Evolutionary conservation across 345 rosid genomes (phyloP).

Genomic region (Eucalyptus cloeziana): DNA sequence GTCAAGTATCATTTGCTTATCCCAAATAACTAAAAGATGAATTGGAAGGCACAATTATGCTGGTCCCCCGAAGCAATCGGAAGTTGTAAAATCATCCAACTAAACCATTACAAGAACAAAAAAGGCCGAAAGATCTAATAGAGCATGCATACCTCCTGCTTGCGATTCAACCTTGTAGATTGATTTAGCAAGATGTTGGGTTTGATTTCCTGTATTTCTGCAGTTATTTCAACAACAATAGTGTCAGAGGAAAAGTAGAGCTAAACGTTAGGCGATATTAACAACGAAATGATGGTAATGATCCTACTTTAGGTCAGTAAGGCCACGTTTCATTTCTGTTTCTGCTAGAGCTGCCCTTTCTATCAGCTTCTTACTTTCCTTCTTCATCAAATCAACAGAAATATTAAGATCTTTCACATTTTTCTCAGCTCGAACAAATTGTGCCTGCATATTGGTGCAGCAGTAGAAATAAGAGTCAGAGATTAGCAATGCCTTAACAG

Average conservation of each 20-base stretch:
- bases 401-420: slow-evolving; percentile 54
- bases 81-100: not conserved
- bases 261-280: not conserved
- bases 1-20: not conserved
- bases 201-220: slow-evolving; percentile 67
- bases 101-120: not conserved
- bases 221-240: not conserved
- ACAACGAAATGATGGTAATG: not conserved
- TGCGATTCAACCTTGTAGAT: slow-evolving; percentile 61
- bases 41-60: not conserved
- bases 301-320: slow-evolving; percentile 55
- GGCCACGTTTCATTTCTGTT: slow-evolving; percentile 73
- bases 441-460: slow-evolving; percentile 37
- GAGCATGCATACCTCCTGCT: slow-evolving; percentile 53
- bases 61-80: not conserved
- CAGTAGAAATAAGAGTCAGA: not conserved
- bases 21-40: not conserved
- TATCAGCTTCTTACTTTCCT: slow-evolving; percentile 71
- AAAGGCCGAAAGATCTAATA: not conserved
- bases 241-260: not conserved
- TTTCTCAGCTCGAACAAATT: slow-evolving; percentile 71
- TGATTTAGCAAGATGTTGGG: slow-evolving; percentile 62
- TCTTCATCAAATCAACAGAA: slow-evolving; percentile 81
- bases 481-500: not conserved
- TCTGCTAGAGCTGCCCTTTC: slow-evolving; percentile 90